Base-by-base conservation (phyloP, 495 filamentous ascomycete genomes). In the Cercophora scortea region DNA sequence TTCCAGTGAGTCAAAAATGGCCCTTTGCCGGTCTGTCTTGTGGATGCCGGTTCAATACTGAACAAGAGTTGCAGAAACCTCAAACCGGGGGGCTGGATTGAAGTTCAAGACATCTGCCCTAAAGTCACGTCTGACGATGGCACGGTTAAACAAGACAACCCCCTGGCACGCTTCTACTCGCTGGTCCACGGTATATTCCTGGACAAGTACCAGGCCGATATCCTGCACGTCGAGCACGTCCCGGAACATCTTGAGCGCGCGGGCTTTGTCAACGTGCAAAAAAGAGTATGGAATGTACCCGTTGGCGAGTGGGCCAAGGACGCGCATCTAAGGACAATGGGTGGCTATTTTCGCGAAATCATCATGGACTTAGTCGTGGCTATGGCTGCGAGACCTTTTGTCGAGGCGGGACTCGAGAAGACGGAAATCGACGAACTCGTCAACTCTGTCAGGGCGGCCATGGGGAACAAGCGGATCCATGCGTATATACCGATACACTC, bases 11-110 rank as follows among this genome's bases (percentile, higher is more conserved):
- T 38, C 1, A 32, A 25, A 25, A 25, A 25, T 25, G 25, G 25
- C 25, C 25, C 25, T 25, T 5, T 25, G 25, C 25, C 10, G n/a
- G 1, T 13, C 15, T 6, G 34, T 36, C 10, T 13, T 5, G 2
- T 49, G 16, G 8, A 4, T 36, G 7, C 19, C 8, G 11, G 13
- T 6, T 19, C 6, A 34, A 5, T 25, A 5, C 10, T 36, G 2
- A 16, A 25, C 19, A 32, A 32, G 19, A 32, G 1, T 11, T 11
- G 16, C 36, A 78, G 76, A n/a, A 73, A 78, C 54, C 68, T 81
- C 13, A 77, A 77, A 49, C 84, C 84, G 2, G 84, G 85, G 40
- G 85, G 78, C 47, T 86, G 79, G 74, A 25, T 79, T 36, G 81
- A 85, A 64, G 71, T 76, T 50, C 76, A 82, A 53, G 82, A 85